These are phyloP conservation scores for Capronia epimyces DNA, from an alignment of 2,329 filamentous ascomycete species.

Conservation along the genomic window DNA sequence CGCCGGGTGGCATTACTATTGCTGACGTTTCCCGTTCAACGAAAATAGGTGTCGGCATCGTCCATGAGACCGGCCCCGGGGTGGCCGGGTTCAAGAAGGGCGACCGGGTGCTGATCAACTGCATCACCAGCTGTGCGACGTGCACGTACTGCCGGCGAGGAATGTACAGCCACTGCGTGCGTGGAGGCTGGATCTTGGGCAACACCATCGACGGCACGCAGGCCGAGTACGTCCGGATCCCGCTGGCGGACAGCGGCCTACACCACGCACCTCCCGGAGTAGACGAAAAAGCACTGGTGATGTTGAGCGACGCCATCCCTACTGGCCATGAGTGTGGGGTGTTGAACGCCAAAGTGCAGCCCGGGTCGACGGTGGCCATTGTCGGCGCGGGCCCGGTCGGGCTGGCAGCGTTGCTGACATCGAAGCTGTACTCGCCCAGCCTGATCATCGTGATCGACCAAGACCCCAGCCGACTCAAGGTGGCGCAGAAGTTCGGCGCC, in stretches of 20 bases:
- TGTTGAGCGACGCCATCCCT: slow-evolving; percentile 53
- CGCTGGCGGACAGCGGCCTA: slow-evolving; percentile 47
- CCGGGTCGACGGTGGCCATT: slow-evolving; percentile 50
- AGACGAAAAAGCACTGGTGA: slow-evolving; percentile 43
- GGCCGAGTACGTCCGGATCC: slow-evolving; percentile 53
- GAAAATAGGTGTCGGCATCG: slow-evolving; percentile 43
- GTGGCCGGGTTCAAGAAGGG: slow-evolving; percentile 46
- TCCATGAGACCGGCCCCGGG: slow-evolving; percentile 42
- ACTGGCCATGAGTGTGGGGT: slow-evolving; percentile 54
- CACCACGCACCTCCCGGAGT: slow-evolving; percentile 42
- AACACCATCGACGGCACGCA: slow-evolving; percentile 52
- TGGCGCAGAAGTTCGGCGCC: slow-evolving; percentile 48
- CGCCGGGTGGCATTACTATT: no score
- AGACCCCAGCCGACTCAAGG: slow-evolving; percentile 45
- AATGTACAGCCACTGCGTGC: slow-evolving; percentile 51
- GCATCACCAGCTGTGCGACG: slow-evolving; percentile 48
- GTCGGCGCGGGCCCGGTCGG: slow-evolving; percentile 55
- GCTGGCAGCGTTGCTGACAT: slow-evolving; percentile 50
- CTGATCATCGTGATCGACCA: slow-evolving; percentile 50
- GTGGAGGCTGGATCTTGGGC: slow-evolving; percentile 53
- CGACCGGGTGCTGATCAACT: slow-evolving; percentile 50
- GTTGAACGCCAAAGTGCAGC: slow-evolving; percentile 48
- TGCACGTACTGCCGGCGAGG: slow-evolving; percentile 49
- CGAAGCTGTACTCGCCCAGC: slow-evolving; percentile 51
- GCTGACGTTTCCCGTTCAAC: no score